phyloP scores from a whole-genome alignment of 306 rosid genomes.

The Quercus dentata region DNA sequence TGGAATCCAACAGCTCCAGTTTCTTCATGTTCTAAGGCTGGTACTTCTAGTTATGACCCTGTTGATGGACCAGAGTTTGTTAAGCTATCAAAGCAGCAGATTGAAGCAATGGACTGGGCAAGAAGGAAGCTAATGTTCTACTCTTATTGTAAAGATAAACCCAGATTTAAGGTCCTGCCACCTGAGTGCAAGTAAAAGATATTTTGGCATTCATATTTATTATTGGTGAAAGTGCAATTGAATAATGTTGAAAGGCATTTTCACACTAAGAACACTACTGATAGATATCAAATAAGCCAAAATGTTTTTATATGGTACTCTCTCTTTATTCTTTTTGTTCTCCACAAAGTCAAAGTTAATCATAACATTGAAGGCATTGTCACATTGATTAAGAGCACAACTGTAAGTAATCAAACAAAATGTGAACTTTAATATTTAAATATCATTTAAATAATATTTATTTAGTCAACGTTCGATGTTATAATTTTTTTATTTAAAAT shows the following conservation, averaged over 20 bases:
- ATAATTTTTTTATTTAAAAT: no score
- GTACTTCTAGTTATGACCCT: slow-evolving; percentile 57
- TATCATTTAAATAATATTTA: no score
- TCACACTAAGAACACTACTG: background rate
- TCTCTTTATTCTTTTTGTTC: no score
- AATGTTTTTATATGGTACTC: no score
- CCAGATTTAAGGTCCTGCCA: slow-evolving; percentile 74
- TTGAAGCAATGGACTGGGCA: slow-evolving; percentile 82
- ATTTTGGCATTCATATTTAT: background rate
- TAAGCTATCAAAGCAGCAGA: slow-evolving; percentile 64
- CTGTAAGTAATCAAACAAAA: no score
- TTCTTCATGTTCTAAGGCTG: slow-evolving; percentile 49
- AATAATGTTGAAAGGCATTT: slow-evolving; percentile 14
- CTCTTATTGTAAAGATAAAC: slow-evolving; percentile 75
- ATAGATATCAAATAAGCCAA: no score
- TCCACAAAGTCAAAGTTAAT: no score
- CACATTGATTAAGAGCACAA: no score
- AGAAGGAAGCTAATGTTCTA: slow-evolving; percentile 94
- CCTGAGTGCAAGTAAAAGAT: slow-evolving; percentile 65
- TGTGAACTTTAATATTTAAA: no score
- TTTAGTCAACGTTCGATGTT: no score
- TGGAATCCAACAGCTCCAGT: slow-evolving; percentile 31
- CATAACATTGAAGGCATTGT: no score
- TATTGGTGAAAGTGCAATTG: background rate
- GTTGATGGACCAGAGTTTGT: slow-evolving; percentile 68